A percentile compares a stretch with the other conserved stretches of the same genome.
Evolutionary conservation across 768 basidiomycete genomes (phyloP).

Genomic region (Tricholoma terreum): DNA sequence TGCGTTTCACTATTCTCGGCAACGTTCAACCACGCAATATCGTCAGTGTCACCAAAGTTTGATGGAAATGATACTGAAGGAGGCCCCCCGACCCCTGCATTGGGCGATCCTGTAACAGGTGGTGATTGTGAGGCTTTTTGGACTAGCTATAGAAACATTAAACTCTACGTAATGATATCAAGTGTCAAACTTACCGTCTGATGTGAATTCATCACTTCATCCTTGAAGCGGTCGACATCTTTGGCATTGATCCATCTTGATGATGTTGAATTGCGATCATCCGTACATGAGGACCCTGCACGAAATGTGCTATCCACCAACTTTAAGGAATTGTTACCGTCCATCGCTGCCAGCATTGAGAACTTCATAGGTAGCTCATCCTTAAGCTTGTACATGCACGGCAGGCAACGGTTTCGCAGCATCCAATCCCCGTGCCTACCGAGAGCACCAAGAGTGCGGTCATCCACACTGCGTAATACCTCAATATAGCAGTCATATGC

Average conservation of each 20-base stretch:
- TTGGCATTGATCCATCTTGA: background rate
- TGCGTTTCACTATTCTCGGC: slow-evolving; percentile 10
- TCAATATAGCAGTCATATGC: background rate
- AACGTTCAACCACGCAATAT: slow-evolving; percentile 18
- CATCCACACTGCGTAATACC: background rate
- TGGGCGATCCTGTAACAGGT: no score
- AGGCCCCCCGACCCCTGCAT: no score
- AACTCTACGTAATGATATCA: no score
- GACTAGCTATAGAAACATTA: no score
- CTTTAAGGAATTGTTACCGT: background rate
- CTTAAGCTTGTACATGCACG: slow-evolving; percentile 1
- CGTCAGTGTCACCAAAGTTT: background rate
- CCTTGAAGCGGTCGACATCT: background rate
- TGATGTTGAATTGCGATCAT: background rate
- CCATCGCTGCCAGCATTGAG: background rate
- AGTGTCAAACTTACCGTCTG: background rate
- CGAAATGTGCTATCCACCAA: background rate
- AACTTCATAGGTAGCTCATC: background rate
- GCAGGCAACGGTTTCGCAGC: background rate
- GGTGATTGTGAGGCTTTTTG: no score
- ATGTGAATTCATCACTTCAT: background rate
- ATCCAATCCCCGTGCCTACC: background rate
- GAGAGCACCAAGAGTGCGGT: background rate
- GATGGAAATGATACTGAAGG: no score
- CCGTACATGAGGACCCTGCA: background rate